Conservation (phyloP, 2,329 filamentous ascomycete genomes). For the Microcyclospora pomicola region DNA sequence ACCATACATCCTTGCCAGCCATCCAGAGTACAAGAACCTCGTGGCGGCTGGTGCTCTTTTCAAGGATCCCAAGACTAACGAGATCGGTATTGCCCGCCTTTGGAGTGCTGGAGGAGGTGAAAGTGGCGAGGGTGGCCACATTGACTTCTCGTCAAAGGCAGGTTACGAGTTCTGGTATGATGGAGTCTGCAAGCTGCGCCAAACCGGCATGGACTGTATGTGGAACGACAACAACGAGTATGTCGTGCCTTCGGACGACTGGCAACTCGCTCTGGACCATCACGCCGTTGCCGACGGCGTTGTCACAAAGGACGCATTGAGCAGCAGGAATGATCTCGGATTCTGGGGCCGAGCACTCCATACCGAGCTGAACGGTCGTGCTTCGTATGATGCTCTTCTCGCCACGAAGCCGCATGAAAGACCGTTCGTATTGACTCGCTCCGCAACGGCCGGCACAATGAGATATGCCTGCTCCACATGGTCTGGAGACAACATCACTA, state of each 20-base stretch:
- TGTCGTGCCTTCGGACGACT: constrained; percentile 50
- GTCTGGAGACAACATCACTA: constrained; percentile 63
- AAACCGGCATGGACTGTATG: constrained; percentile 55
- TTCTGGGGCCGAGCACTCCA: constrained; percentile 57
- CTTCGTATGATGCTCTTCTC: constrained; percentile 53
- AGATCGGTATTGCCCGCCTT: constrained; percentile 45
- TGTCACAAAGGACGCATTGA: constrained; percentile 11
- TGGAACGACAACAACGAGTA: constrained; percentile 77
- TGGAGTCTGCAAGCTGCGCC: constrained; percentile 47
- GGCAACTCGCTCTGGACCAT: constrained; percentile 46
- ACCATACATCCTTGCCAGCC: constrained; percentile 53
- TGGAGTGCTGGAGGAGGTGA: constrained; percentile 62
- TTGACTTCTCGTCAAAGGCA: constrained; percentile 56
- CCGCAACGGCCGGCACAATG: constrained; percentile 57
- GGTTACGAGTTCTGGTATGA: constrained; percentile 61
- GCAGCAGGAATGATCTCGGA: constrained; percentile 40
- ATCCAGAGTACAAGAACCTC: constrained; percentile 52
- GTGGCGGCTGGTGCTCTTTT: constrained; percentile 49
- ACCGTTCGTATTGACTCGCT: constrained; percentile 56
- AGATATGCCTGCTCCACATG: constrained; percentile 57
- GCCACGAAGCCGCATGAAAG: constrained; percentile 44
- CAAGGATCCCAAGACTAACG: constrained; percentile 36
- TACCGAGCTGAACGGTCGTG: constrained; percentile 57
- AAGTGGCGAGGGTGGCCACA: constrained; percentile 55
- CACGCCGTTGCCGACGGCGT: constrained; percentile 3